Evolutionary conservation across 1,139 yeast species (phyloP), one percentile per base, ranked within the genome.

Genomic region (Candida smagusa): DNA sequence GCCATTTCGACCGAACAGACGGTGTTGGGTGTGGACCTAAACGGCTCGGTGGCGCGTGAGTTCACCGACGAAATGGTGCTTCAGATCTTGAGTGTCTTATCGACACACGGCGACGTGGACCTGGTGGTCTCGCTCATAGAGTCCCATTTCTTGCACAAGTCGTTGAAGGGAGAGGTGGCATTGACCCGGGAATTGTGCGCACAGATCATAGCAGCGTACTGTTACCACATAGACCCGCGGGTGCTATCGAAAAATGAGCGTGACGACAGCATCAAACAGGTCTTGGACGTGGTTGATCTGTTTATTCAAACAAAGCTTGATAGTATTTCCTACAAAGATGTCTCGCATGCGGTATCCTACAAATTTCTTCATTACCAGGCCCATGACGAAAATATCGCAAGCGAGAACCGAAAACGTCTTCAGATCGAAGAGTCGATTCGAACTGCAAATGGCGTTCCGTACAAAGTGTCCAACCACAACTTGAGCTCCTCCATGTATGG

Each of bases 61-160:
- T 31, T 45, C 12, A 43, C 41, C n/a, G 45, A 46, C 22, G 41
- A 34, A 28, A 42, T 40, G 34, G 43, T 38, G 6, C 39, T 42
- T 24, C 56, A 53, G 37, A 58, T 68, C 9, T 53, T 71, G 19
- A 66, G 61, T 31, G 50, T 61, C 0, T 52, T 70, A 9, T 53
- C 72, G 1, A 46, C 53, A 3, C 52, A 63, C 38, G 77, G 77
- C 4, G 76, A 71, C 43, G 65, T 67, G 3, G 37, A 54, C 7
- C 60, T 61, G 57, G 59, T 70, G 0, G 43, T 68, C 7, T 47
- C 57, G 4, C 49, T 70, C 11, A 60, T 71, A 9, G 74, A 69
- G 40, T 51, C 65, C 12, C 71, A 68, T 39, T 67, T 53, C 40
- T 45, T 69, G 6, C 69, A 65, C 38, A 58, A 60, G 35, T 39